A percentile compares a stretch with the other conserved stretches of the same genome.
These are phyloP conservation scores for Crithidia bombi DNA, from an alignment of 208 protist genomes.

Conservation along the genomic window DNA sequence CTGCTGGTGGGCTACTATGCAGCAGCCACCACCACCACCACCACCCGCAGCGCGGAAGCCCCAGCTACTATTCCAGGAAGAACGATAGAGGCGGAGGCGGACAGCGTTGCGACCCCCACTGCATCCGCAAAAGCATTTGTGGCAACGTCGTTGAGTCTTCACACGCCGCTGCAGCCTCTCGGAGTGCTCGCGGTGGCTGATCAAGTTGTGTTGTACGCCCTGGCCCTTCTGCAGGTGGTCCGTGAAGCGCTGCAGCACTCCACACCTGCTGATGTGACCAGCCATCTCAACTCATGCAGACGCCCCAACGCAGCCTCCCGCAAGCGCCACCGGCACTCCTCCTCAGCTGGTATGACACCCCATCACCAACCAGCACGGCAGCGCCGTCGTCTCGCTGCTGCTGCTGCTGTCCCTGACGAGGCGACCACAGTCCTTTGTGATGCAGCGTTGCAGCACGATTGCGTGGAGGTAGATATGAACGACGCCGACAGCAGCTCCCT, in stretches of 20 bases:
- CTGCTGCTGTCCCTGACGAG: neutral
- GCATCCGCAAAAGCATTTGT: neutral
- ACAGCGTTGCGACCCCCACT: neutral
- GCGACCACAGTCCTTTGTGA: neutral
- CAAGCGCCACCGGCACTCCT: constrained; percentile 4
- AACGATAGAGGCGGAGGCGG: neutral
- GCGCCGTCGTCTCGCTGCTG: neutral
- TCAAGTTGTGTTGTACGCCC: constrained; percentile 14
- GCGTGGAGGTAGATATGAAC: neutral
- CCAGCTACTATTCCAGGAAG: neutral
- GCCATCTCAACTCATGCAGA: neutral
- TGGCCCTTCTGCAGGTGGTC: constrained; percentile 18
- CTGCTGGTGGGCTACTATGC: constrained; percentile 23
- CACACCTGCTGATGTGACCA: neutral
- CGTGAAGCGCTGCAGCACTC: neutral
- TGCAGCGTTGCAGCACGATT: neutral
- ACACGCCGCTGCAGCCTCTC: neutral
- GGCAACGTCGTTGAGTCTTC: neutral
- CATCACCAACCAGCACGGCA: neutral
- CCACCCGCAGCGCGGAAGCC: neutral
- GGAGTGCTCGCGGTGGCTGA: constrained; percentile 15
- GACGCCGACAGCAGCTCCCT: neutral
- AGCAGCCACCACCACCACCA: too few species aligned
- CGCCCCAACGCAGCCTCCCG: neutral
- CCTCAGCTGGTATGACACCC: neutral